Percentiles rank a stretch among this genome's conserved stretches.
phyloP scores from a whole-genome alignment of 2,329 filamentous ascomycete genomes.

The Diaporthe capsici region DNA sequence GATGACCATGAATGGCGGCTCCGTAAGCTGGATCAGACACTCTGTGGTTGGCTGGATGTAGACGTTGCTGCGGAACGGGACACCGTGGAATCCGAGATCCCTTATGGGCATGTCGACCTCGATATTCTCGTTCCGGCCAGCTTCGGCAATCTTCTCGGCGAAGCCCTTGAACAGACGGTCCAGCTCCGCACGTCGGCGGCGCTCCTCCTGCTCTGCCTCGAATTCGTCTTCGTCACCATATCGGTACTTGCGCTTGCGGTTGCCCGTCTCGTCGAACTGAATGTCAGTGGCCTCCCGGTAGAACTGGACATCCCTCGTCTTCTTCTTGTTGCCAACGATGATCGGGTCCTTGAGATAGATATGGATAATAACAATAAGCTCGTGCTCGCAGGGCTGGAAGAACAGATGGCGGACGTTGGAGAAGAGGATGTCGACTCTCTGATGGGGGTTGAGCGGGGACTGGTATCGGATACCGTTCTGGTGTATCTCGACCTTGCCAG shows the following conservation, averaged over 20 bases:
- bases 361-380: conserved; percentile 97
- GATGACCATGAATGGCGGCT: conserved; percentile 96
- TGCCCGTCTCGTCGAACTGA: conserved; percentile 98
- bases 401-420: conserved; percentile 99
- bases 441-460: conserved; percentile 82
- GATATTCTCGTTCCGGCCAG: conserved; percentile 89
- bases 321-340: conserved; percentile 96
- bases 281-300: conserved; percentile 98
- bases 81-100: conserved; percentile 96
- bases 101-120: conserved; percentile 97
- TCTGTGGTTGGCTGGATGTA: conserved; percentile 97
- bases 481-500: conserved; percentile 96
- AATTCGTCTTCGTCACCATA: conserved; percentile 99
- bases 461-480: conserved; percentile 98
- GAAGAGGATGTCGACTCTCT: conserved; percentile 93
- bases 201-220: conserved; percentile 97
- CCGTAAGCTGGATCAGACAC: conserved; percentile 95
- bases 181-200: conserved; percentile 88
- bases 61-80: conserved; percentile 95
- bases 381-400: conserved; percentile 97
- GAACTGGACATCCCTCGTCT: conserved; percentile 99
- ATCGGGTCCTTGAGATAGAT: conserved; percentile 98
- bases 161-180: conserved; percentile 97
- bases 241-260: conserved; percentile 96
- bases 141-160: conserved; percentile 97